Base-by-base conservation (phyloP, 768 basidiomycete species). In the Podaxis sp. region DNA sequence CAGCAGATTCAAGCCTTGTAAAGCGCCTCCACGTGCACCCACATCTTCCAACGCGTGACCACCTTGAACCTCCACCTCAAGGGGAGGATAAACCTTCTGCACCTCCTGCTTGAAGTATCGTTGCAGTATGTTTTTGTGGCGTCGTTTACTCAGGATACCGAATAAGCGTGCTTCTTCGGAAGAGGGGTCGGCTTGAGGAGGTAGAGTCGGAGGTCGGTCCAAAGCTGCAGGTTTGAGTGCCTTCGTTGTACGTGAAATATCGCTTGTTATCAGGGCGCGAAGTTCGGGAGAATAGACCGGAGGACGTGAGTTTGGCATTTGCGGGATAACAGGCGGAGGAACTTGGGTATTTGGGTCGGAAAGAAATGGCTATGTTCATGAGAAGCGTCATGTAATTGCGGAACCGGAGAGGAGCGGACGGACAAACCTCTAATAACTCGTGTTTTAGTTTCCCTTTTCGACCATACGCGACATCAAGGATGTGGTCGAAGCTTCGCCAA, bases 401-500 rank as follows among this genome's bases (percentile, higher is more conserved):
- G 46, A 60, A 43, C 52, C 8, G 22, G 25, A 56, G 51, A 15
- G 11, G 50, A 25, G 15, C 47, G 15, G 57, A 49, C 25, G 17
- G 50, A 67, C 77, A 65, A 66, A 91, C 91, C 76, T 87, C 72
- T 72, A 92, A 75, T 47, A 93, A 72, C 67, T 92, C 89, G 75
- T 83, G 82, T 67, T 79, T 84, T 15, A 94, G 72, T 68, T 82
- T 88, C 24, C 91, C 91, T 66, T 83, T 85, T 63, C 91, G 80
- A 33, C 91, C 91, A 72, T 92, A 94, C 27, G 91, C 91, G 29
- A 86, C 67, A 65, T 87, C 82, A 17, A 94, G 75, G 29, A 92
- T 68, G 65, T 81, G 79, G 29, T 76, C 75, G 66, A 90, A 88
- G 36, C 85, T 82, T 59, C 76, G 70, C 52, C 67, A 66, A 40